phyloP scores from a whole-genome alignment of 768 basidiomycete genomes.

The Termitomyces titanicus region DNA sequence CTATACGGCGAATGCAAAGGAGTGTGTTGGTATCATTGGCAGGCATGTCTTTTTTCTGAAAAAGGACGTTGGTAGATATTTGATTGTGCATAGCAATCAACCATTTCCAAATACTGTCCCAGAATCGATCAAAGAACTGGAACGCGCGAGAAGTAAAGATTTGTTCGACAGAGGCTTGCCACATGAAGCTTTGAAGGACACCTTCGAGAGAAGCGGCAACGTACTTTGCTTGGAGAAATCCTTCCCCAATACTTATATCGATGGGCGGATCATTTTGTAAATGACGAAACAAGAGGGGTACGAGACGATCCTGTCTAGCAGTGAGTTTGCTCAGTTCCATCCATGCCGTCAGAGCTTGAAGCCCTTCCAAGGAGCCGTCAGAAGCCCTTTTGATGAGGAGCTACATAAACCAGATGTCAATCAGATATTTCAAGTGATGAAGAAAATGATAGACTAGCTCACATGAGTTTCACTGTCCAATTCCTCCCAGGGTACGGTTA shows the following conservation, averaged over 20 bases:
- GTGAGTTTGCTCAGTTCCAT: neutral
- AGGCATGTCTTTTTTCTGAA: neutral
- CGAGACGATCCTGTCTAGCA: neutral
- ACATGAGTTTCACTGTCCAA: neutral
- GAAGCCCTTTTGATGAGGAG: neutral
- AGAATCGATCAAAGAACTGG: neutral
- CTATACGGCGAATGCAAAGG: neutral
- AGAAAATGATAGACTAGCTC: neutral
- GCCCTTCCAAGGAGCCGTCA: neutral
- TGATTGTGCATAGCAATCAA: neutral
- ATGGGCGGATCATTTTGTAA: neutral
- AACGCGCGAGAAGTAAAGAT: neutral
- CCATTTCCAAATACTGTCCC: conserved; percentile 1
- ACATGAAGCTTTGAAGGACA: neutral
- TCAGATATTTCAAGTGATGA: neutral
- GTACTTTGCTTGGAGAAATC: neutral
- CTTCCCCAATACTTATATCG: neutral
- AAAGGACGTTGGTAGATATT: neutral
- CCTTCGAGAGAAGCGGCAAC: neutral
- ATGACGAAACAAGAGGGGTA: neutral
- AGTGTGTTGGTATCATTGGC: neutral
- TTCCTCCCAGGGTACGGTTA: neutral
- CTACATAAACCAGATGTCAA: neutral
- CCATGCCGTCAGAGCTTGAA: neutral
- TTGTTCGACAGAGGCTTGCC: neutral